Conservation (phyloP, 805 yeast species). For the Candida golubevii region DNA sequence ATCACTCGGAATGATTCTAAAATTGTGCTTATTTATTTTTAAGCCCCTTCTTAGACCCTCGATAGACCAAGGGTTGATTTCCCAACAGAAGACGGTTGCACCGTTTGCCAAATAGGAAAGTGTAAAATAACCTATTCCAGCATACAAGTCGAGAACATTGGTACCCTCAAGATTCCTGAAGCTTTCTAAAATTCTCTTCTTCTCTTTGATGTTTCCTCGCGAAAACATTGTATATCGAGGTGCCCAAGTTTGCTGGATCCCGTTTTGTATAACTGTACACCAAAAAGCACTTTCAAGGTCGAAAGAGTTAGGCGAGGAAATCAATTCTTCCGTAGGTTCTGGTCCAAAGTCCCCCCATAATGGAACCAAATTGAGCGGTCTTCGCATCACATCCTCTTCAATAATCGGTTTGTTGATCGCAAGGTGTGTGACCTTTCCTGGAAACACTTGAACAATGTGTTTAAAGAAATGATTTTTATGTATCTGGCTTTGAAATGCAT, state of each 20-base stretch:
- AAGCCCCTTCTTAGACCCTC: conserved; percentile 65
- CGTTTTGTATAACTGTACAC: conserved; percentile 70
- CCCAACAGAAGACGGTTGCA: conserved; percentile 71
- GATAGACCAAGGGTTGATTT: conserved; percentile 78
- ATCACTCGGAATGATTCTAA: conserved; percentile 1
- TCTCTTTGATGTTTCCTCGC: conserved; percentile 81
- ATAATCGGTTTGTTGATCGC: conserved; percentile 70
- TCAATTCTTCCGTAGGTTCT: conserved; percentile 19
- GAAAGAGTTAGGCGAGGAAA: conserved; percentile 16
- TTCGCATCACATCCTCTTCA: conserved; percentile 51
- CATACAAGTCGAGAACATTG: conserved; percentile 64
- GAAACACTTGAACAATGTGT: conserved; percentile 5
- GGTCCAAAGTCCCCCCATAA: conserved; percentile 67
- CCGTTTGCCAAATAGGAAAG: conserved; percentile 56
- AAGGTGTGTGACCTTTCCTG: conserved; percentile 44
- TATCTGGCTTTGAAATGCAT: not conserved
- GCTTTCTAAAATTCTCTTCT: conserved; percentile 53
- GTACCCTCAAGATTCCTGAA: conserved; percentile 34
- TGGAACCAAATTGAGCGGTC: conserved; percentile 59
- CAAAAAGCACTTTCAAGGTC: conserved; percentile 60
- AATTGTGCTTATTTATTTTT: conserved; percentile 34
- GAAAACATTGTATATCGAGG: conserved; percentile 85
- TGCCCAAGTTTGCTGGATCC: conserved; percentile 77
- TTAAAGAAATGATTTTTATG: conserved; percentile 15
- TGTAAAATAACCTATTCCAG: conserved; percentile 85